A percentile compares a stretch with the other conserved stretches of the same genome.
These are phyloP conservation scores for Blastomyces percursus DNA, from an alignment of 2,329 filamentous ascomycete species.

Conservation along the genomic window DNA sequence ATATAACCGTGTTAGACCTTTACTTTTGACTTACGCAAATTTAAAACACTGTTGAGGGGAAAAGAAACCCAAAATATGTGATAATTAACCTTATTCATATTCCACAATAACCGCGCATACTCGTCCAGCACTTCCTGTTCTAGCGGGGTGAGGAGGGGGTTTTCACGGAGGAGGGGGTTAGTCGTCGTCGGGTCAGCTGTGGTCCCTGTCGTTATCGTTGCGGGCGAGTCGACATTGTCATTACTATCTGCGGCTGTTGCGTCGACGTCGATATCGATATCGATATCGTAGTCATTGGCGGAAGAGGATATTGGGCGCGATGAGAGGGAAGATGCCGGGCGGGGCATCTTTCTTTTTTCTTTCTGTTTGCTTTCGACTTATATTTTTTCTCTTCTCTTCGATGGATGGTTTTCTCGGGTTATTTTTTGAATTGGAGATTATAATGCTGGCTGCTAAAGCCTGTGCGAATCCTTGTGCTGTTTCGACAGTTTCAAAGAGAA, in stretches of 20 bases:
- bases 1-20: background rate
- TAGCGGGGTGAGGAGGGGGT: constrained; percentile 52
- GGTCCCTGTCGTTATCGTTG: background rate
- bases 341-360: constrained; percentile 6
- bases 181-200: constrained; percentile 12
- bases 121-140: constrained; percentile 95
- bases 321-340: constrained; percentile 10
- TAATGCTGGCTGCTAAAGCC: background rate
- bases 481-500: too few species aligned
- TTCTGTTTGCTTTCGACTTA: background rate
- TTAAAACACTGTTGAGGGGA: background rate
- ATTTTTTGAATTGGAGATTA: background rate
- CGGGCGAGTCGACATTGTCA: background rate
- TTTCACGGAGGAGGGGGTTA: constrained; percentile 31
- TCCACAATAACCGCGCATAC: constrained; percentile 75
- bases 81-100: constrained; percentile 67
- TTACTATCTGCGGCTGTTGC: background rate
- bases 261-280: constrained; percentile 17
- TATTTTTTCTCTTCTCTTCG: background rate
- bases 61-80: constrained; percentile 14
- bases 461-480: background rate
- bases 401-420: background rate
- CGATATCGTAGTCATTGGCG: constrained; percentile 35
- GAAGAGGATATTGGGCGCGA: background rate
- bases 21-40: background rate